Conservation (phyloP, 139 green algal species). For the Coelastrella sp. region DNA sequence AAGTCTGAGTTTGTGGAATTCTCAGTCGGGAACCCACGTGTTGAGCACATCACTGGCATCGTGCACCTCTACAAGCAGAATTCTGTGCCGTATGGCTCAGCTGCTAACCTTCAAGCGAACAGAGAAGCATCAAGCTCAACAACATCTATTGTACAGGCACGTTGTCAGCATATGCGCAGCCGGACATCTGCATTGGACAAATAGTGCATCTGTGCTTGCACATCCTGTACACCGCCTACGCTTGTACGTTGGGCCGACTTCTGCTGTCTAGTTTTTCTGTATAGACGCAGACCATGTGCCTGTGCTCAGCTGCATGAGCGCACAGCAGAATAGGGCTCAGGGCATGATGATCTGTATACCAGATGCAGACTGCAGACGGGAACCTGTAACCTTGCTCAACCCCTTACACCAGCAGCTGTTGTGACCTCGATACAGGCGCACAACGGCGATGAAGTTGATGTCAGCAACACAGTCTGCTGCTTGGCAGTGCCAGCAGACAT, state of each 20-base stretch:
- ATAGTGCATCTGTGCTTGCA: not conserved
- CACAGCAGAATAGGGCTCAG: no score
- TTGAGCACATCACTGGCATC: slow-evolving; percentile 89
- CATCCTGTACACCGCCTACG: not conserved
- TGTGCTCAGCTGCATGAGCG: no score
- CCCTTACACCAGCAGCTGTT: no score
- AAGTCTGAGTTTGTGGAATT: slow-evolving; percentile 66
- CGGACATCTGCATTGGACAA: not conserved
- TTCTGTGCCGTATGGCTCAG: not conserved
- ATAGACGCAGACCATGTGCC: no score
- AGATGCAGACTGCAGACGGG: no score
- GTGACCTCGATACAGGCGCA: not conserved
- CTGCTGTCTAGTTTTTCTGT: no score
- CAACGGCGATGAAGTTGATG: not conserved
- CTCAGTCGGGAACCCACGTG: slow-evolving; percentile 86
- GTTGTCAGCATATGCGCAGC: not conserved
- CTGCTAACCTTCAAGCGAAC: not conserved
- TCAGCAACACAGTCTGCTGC: slow-evolving; percentile 75
- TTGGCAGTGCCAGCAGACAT: slow-evolving; percentile 91
- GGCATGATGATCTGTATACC: no score
- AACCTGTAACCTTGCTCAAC: no score
- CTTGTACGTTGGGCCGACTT: no score
- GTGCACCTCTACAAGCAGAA: slow-evolving; percentile 85
- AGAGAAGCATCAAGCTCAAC: no score
- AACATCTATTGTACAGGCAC: not conserved